Percentiles rank a stretch among this genome's conserved stretches.
phyloP scores from a whole-genome alignment of 192 early-diverging fungal genomes.

The Rhizophlyctis rosea region DNA sequence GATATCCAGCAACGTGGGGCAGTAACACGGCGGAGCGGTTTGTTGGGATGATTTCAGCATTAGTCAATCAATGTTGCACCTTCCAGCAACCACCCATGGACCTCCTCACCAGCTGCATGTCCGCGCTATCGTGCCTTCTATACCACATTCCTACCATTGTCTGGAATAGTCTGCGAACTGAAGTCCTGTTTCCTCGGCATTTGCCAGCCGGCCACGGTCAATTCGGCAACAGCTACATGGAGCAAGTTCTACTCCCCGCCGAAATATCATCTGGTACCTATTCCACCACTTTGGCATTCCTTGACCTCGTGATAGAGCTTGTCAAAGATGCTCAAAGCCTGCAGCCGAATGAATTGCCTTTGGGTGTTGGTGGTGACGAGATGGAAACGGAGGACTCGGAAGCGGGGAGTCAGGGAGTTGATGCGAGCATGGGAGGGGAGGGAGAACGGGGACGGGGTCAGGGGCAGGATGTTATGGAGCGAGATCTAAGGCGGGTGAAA shows the following conservation, averaged over 20 bases:
- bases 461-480: conserved; percentile 4
- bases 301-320: conserved; percentile 37
- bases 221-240: conserved; percentile 34
- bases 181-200: conserved; percentile 37
- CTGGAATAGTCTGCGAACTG: conserved; percentile 37
- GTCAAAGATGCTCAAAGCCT: conserved; percentile 28
- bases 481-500: conserved; percentile 12
- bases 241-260: conserved; percentile 40
- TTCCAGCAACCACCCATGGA: conserved; percentile 24
- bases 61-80: conserved; percentile 31
- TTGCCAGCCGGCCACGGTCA: neutral
- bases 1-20: neutral
- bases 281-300: conserved; percentile 39
- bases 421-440: neutral
- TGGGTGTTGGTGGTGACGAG: conserved; percentile 3
- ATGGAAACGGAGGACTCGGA: conserved; percentile 24
- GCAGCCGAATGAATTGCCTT: neutral
- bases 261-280: conserved; percentile 39
- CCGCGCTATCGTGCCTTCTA: conserved; percentile 30
- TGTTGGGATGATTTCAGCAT: conserved; percentile 32
- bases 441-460: conserved; percentile 8
- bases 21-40: conserved; percentile 24
- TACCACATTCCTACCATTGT: conserved; percentile 22
- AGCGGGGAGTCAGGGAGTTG: neutral
- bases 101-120: conserved; percentile 36